Conservation (phyloP, 2,329 filamentous ascomycete genomes). For the Aspergillus caelatus region DNA sequence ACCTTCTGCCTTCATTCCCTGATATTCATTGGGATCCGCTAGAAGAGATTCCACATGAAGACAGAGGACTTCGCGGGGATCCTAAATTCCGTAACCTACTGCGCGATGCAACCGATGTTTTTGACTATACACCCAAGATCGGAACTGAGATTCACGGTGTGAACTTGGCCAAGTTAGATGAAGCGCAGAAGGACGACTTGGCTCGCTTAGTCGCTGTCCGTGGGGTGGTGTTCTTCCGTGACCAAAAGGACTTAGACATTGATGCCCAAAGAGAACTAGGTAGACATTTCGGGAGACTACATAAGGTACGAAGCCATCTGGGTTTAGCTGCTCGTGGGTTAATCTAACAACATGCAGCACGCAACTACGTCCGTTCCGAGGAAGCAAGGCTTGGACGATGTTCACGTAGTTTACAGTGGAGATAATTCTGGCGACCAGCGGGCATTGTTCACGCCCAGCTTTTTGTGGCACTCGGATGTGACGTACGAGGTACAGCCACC, state of each 20-base stretch:
- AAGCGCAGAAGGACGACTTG: conserved; percentile 58
- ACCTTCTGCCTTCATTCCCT: conserved; percentile 57
- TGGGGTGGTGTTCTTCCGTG: conserved; percentile 62
- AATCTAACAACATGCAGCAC: conserved; percentile 38
- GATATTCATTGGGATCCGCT: conserved; percentile 56
- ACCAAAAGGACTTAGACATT: conserved; percentile 57
- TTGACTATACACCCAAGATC: conserved; percentile 61
- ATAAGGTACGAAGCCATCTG: conserved; percentile 40
- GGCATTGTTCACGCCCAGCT: conserved; percentile 57
- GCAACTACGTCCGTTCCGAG: conserved; percentile 57
- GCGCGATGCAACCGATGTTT: conserved; percentile 55
- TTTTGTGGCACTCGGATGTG: conserved; percentile 60
- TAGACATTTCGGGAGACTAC: conserved; percentile 55
- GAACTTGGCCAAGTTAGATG: conserved; percentile 53
- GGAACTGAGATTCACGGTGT: conserved; percentile 58
- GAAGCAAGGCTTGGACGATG: conserved; percentile 55
- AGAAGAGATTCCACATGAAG: conserved; percentile 52
- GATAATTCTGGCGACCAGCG: conserved; percentile 57
- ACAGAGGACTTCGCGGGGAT: conserved; percentile 59
- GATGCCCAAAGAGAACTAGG: conserved; percentile 57
- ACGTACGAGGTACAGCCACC: conserved; percentile 62
- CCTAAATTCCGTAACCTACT: conserved; percentile 58
- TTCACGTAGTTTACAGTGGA: conserved; percentile 59
- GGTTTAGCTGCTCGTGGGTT: neutral
- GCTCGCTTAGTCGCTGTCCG: conserved; percentile 57